phyloP scores from a whole-genome alignment of 2,329 filamentous ascomycete species.

The Arachnopeziza araneosa region DNA sequence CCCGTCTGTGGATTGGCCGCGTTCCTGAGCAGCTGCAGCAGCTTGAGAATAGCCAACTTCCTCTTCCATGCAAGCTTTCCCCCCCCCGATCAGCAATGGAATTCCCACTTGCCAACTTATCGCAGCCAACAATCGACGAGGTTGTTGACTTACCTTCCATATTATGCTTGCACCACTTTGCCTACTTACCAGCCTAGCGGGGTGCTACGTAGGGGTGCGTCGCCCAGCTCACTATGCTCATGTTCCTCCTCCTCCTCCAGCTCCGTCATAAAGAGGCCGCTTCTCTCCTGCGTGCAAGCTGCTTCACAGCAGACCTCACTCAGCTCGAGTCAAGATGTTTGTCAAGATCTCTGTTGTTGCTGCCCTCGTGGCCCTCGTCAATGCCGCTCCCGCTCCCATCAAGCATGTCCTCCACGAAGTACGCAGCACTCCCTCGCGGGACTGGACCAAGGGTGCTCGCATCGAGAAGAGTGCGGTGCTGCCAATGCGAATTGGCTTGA shows the following conservation, averaged over 20 bases:
- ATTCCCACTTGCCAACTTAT: background rate
- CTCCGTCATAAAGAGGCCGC: background rate
- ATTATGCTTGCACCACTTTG: too few relatives aligned
- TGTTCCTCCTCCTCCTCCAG: background rate
- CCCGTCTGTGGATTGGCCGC: background rate
- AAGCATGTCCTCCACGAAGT: conserved; percentile 22
- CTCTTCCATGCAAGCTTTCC: background rate
- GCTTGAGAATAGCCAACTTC: background rate
- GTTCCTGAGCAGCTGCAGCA: background rate
- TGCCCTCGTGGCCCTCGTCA: conserved; percentile 22
- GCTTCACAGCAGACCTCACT: background rate
- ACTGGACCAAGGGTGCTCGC: conserved; percentile 17
- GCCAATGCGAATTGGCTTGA: conserved; percentile 40
- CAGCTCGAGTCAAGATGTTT: conserved; percentile 8
- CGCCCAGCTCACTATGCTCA: too few relatives aligned
- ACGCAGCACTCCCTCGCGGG: conserved; percentile 5
- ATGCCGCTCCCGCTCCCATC: conserved; percentile 15
- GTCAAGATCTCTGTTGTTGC: conserved; percentile 12
- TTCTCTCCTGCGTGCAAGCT: background rate
- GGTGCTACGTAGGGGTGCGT: background rate
- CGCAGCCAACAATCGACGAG: background rate
- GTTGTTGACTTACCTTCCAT: too few relatives aligned
- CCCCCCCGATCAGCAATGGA: background rate
- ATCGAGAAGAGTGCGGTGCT: conserved; percentile 25
- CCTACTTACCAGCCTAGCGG: background rate